These are phyloP conservation scores for Talaromyces pinophilus DNA, from an alignment of 2,329 filamentous ascomycete species.

Conservation along the genomic window DNA sequence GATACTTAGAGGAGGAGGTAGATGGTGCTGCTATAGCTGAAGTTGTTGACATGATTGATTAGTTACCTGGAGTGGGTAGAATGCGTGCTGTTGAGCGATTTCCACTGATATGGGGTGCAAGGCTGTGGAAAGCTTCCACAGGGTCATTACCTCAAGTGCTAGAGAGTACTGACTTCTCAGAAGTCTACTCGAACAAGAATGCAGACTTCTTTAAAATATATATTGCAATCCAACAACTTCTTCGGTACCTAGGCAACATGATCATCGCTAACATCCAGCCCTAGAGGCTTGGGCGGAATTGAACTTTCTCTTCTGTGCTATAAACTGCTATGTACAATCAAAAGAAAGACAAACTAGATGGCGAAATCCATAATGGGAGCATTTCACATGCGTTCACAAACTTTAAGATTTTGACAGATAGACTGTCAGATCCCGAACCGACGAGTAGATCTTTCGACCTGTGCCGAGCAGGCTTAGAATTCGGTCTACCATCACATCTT, in stretches of 20 bases:
- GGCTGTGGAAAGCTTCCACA: neutral
- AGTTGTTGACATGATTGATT: neutral
- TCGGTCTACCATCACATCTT: no score
- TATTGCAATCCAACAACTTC: no score
- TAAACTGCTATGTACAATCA: no score
- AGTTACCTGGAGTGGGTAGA: neutral
- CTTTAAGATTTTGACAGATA: neutral
- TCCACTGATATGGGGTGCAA: neutral
- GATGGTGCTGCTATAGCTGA: neutral
- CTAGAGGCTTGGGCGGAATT: neutral
- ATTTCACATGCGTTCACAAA: neutral
- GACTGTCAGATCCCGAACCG: neutral
- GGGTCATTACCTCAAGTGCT: neutral
- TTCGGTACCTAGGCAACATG: neutral
- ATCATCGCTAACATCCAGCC: no score
- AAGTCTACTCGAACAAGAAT: neutral
- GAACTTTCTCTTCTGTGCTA: neutral
- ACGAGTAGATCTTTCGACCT: neutral
- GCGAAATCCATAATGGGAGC: neutral
- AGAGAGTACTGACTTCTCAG: neutral
- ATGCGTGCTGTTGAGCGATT: neutral
- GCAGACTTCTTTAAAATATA: neutral
- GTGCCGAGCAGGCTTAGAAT: no score
- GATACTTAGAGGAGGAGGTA: neutral
- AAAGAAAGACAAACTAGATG: neutral